Evolutionary conservation across 2,329 filamentous ascomycete species (phyloP).

Genomic region (Ophiognomonia clavigignenti-juglandacearum): DNA sequence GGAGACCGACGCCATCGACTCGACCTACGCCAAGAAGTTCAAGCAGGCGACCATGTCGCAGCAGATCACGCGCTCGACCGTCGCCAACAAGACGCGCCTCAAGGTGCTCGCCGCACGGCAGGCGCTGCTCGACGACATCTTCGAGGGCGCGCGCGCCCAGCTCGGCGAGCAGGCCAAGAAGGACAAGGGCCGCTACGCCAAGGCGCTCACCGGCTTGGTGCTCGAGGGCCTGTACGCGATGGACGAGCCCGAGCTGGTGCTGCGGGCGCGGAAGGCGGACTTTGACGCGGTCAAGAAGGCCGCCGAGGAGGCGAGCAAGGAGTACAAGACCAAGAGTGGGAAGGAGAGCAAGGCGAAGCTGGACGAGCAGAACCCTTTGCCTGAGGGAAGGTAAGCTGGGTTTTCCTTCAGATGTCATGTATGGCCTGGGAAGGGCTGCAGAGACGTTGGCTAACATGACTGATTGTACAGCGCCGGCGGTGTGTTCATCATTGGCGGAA

Average conservation of each 20-base stretch:
- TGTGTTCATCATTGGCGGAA: slow-evolving; percentile 71
- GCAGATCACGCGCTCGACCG: slow-evolving; percentile 95
- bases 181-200: slow-evolving; percentile 71
- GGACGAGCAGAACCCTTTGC: slow-evolving; percentile 73
- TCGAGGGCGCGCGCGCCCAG: slow-evolving; percentile 72
- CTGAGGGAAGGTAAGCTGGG: slow-evolving; percentile 71
- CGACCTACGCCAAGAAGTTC: slow-evolving; percentile 95
- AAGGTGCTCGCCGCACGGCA: slow-evolving; percentile 83
- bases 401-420: background rate
- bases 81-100: slow-evolving; percentile 93
- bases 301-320: slow-evolving; percentile 67
- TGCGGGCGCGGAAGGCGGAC: slow-evolving; percentile 78
- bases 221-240: slow-evolving; percentile 88
- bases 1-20: slow-evolving; percentile 90
- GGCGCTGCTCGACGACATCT: slow-evolving; percentile 85
- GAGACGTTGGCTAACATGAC: slow-evolving; percentile 9
- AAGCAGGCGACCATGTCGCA: slow-evolving; percentile 98
- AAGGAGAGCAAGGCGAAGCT: slow-evolving; percentile 66
- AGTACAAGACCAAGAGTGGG: slow-evolving; percentile 76
- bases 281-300: slow-evolving; percentile 71
- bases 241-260: slow-evolving; percentile 69
- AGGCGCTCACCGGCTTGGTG: slow-evolving; percentile 71
- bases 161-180: slow-evolving; percentile 58
- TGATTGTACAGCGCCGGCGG: slow-evolving; percentile 68
- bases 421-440: background rate